Base-by-base conservation (phyloP, 345 rosid species). In the Salix koriyanagi region DNA sequence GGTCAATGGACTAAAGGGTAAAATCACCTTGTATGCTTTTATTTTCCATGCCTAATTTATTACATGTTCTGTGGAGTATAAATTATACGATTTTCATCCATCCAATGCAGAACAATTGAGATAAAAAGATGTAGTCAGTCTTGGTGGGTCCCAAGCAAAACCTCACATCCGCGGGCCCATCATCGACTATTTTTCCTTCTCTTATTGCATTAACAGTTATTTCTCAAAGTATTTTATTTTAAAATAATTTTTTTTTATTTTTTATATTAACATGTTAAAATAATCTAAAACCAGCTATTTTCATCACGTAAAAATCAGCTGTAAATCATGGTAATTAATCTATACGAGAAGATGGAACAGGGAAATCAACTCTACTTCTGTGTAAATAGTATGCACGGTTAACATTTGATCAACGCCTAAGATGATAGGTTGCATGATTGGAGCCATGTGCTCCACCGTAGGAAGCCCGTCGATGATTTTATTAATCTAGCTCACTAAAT, bases 61-160 rank as follows among this genome's bases (percentile, higher is more conserved):
- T 46, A 14, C 52, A 15, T 13, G 5, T 46, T 46, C 14, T 15
- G 14, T 12, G 52, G 52, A 46, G 1, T 46, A 14, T 46, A 46
- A 0, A 46, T 14, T 46, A 46, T 15, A 15, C 1, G 37, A 34
- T 34, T 34, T 34, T 4, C 25, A 8, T 2, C 4, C 25, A 2
- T 2, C 4, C 23, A 54, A 3, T 1, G 13, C 0, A 25, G 1
- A 23, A 15, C 12, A 41, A n/a, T 11, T 16, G 18, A 36, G 18
- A 71, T 23, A 21, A 7, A 66, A 36, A 21, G 60, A 48, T 4
- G 18, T 5, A 8, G 13, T 1, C 25, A 28, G 72, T 60, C 54
- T 7, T 37, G 70, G 79, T 74, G 83, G 85, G 83, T 39, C 80
- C 85, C 75, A 21, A 56, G 14, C 6, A 54, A 41, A 41, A 76